Conservation (phyloP, 148 eudicot genomes). For the Fallopia convolvulus region DNA sequence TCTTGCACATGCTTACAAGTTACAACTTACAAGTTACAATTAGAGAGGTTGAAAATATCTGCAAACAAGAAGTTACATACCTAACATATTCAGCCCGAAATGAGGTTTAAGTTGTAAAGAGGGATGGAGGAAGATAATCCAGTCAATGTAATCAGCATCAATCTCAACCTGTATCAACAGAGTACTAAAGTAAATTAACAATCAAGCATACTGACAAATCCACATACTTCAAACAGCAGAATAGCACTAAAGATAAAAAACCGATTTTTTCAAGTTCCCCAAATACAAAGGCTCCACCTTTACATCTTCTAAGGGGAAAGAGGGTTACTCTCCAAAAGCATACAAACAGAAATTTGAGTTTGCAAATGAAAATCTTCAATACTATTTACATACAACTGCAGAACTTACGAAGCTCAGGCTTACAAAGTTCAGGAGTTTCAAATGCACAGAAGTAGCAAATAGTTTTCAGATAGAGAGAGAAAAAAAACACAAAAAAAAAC, state of each 20-base stretch:
- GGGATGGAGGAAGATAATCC: neutral
- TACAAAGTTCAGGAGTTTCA: neutral
- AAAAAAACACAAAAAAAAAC: neutral
- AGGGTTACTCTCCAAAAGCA: neutral
- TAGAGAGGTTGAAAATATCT: neutral
- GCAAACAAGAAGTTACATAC: neutral
- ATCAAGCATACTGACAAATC: neutral
- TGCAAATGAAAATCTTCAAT: neutral
- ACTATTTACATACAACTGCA: neutral
- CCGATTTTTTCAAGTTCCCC: neutral
- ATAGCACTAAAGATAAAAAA: neutral
- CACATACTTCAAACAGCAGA: neutral
- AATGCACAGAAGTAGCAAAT: neutral
- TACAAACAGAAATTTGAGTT: neutral
- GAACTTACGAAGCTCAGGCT: neutral
- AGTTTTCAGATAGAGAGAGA: neutral
- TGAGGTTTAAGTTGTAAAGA: neutral
- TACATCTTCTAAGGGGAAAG: neutral
- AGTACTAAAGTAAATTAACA: neutral
- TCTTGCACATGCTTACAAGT: neutral
- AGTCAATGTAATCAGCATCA: constrained; percentile 5
- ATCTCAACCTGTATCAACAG: constrained; percentile 3
- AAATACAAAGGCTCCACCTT: neutral
- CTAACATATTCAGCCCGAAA: constrained; percentile 4
- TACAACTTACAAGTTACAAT: neutral